A percentile compares a stretch with the other conserved stretches of the same genome.
Evolutionary conservation across 164 flowering plant species (phyloP).

Genomic region (Piper betle): DNA sequence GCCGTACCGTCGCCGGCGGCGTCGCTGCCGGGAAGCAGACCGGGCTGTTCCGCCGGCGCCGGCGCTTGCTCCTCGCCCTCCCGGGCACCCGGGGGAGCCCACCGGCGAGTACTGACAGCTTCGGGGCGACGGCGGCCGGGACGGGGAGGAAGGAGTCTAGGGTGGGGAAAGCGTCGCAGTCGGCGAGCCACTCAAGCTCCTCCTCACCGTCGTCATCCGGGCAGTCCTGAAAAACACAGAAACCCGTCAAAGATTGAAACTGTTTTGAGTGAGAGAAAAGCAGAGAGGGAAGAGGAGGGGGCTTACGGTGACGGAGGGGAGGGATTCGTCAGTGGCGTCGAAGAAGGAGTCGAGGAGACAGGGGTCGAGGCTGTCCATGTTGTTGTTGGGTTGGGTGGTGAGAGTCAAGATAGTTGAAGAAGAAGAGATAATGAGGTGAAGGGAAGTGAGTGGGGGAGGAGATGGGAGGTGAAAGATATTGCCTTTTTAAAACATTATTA

Average conservation of each 20-base stretch:
- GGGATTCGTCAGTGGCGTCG: constrained; percentile 2
- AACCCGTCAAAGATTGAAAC: not conserved
- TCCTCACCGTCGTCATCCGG: constrained; percentile 18
- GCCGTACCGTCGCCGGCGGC: constrained; percentile 14
- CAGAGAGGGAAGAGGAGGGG: not conserved
- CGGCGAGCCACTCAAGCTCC: constrained; percentile 81
- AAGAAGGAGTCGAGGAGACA: constrained; percentile 8
- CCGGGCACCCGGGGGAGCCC: constrained; percentile 29
- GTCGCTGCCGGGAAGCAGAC: constrained; percentile 8
- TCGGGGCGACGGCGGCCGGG: constrained; percentile 9
- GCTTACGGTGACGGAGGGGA: constrained; percentile 16
- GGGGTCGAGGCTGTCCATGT: constrained; percentile 30
- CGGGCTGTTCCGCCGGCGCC: constrained; percentile 15
- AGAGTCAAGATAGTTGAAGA: no score
- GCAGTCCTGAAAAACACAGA: not conserved
- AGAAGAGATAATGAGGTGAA: no score
- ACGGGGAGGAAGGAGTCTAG: constrained; percentile 42
- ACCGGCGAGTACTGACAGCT: constrained; percentile 18
- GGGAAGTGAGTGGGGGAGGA: no score
- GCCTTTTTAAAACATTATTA: no score
- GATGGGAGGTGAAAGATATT: no score
- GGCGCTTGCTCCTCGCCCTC: constrained; percentile 36
- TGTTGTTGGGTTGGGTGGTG: no score
- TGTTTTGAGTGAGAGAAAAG: not conserved
- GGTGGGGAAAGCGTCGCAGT: constrained; percentile 55